Base-by-base conservation (phyloP, 352 stramenopile genomes). In the Plasmopara viticola region DNA sequence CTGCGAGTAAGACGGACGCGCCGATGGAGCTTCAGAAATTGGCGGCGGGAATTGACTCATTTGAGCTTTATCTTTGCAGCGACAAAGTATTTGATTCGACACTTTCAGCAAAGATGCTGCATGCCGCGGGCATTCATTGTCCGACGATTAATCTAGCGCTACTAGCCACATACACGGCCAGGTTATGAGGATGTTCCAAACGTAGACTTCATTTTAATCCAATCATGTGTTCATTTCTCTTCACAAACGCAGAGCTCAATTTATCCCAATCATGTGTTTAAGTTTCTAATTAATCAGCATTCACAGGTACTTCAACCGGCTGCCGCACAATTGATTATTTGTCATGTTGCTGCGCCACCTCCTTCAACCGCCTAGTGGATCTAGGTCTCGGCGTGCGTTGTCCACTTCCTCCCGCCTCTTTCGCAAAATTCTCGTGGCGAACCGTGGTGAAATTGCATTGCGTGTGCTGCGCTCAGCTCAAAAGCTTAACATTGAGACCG, bases 381-480 rank as follows among this genome's bases (percentile, higher is more conserved):
- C 47, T 14, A 33, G 41, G 9, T 42, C 54, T 5, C 15, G 30
- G 7, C 38, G 55, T 13, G 38, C 66, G 46, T 53, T 72, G 47
- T 58, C 62, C 37, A 49, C 60, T 12, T 38, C 61, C 9, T 42
- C 60, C 9, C 68, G 66, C 62, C 68, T 40, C 58, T 87, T 97
- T 60, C 71, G 85, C 56, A 96, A 97, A 70, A 94, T 97, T 45
- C 69, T 97, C 5, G 79, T 97, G 56, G 89, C 89, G 34, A 97
- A 97, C 63, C 79, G 89, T 46, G 89, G 89, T 47, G 77, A 97
- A 47, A 97, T 97, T 61, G 87, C 89, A 17, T 70, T 92, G 63
- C 81, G 89, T 40, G 82, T 97, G 55, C 67, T 89, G 35, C 78
- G 72, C 49, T 93, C 89, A 13, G 84, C 84, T 9, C 87, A 90